Evolutionary conservation across 306 rosid species (phyloP).

Genomic region (Medicago arabica): DNA sequence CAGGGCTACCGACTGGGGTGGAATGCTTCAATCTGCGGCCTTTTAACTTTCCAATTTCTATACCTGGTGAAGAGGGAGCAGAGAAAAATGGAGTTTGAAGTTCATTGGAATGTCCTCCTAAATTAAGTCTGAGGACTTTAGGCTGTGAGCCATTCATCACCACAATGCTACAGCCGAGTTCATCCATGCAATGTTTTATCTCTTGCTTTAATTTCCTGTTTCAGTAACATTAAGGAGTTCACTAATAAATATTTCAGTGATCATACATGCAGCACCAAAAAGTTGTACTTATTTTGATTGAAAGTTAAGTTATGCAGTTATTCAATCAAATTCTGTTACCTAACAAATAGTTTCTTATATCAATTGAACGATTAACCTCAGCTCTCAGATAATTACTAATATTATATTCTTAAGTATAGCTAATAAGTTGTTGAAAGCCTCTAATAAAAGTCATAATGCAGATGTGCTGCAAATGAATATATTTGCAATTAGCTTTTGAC

Average conservation of each 20-base stretch:
- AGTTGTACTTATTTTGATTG: slow-evolving; percentile 24
- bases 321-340: slow-evolving; percentile 24
- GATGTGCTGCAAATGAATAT: slow-evolving; percentile 11
- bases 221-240: slow-evolving; percentile 36
- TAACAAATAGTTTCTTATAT: background rate
- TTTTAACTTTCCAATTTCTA: slow-evolving; percentile 54
- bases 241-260: slow-evolving; percentile 21
- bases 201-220: slow-evolving; percentile 94
- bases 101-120: slow-evolving; percentile 72
- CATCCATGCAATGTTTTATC: slow-evolving; percentile 83
- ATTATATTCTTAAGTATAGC: slow-evolving; percentile 20
- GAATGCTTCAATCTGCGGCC: slow-evolving; percentile 74
- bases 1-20: slow-evolving; percentile 90
- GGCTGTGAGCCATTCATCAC: slow-evolving; percentile 81
- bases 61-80: slow-evolving; percentile 70
- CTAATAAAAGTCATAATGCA: slow-evolving; percentile 12
- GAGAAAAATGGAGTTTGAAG: slow-evolving; percentile 83
- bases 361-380: slow-evolving; percentile 35
- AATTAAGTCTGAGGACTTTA: slow-evolving; percentile 83
- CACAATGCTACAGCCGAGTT: slow-evolving; percentile 84
- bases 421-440: slow-evolving; percentile 20
- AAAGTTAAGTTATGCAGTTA: slow-evolving; percentile 19
- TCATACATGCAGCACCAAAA: slow-evolving; percentile 10
- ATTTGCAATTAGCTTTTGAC: slow-evolving; percentile 36
- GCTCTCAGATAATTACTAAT: background rate